Percentiles rank a stretch among this genome's conserved stretches.
Conservation (phyloP, 2,329 filamentous ascomycete species). For the Pestalotiopsis sp. region DNA sequence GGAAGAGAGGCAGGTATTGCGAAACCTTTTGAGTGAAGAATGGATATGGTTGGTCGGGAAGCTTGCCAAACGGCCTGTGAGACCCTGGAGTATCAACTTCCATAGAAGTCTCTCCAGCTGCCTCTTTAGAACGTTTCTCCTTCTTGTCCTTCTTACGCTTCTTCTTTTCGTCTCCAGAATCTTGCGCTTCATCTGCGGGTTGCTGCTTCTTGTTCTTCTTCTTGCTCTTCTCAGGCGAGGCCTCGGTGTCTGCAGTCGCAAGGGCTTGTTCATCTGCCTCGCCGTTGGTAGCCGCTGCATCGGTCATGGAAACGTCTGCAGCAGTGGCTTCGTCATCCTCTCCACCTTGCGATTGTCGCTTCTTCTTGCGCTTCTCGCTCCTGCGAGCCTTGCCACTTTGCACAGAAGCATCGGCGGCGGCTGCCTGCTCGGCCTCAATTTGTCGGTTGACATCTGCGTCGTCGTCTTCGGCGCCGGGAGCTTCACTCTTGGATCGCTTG, state of each 20-base stretch:
- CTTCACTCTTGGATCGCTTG: conserved; percentile 49
- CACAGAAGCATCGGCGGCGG: conserved; percentile 20
- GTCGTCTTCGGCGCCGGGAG: conserved; percentile 4
- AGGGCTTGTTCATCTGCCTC: conserved; percentile 19
- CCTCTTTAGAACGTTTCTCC: conserved; percentile 18
- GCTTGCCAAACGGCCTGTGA: conserved; percentile 38
- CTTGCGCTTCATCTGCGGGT: not conserved
- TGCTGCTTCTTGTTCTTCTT: conserved; percentile 28
- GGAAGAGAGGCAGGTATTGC: conserved; percentile 76
- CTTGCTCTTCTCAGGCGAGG: conserved; percentile 27
- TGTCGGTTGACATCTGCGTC: not conserved
- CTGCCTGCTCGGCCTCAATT: not conserved
- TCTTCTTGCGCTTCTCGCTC: conserved; percentile 41
- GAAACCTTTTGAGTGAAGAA: conserved; percentile 81
- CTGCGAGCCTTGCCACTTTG: conserved; percentile 44
- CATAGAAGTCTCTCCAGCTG: conserved; percentile 17
- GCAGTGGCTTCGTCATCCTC: conserved; percentile 14
- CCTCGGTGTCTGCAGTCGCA: not conserved
- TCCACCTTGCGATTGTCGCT: conserved; percentile 26
- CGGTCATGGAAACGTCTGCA: conserved; percentile 9
- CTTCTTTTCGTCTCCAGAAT: conserved; percentile 13
- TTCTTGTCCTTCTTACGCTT: conserved; percentile 29
- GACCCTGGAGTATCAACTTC: conserved; percentile 28
- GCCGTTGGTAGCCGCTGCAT: conserved; percentile 16
- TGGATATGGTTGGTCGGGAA: conserved; percentile 58